Conservation (phyloP, 306 rosid genomes). For the Lagenaria siceraria region DNA sequence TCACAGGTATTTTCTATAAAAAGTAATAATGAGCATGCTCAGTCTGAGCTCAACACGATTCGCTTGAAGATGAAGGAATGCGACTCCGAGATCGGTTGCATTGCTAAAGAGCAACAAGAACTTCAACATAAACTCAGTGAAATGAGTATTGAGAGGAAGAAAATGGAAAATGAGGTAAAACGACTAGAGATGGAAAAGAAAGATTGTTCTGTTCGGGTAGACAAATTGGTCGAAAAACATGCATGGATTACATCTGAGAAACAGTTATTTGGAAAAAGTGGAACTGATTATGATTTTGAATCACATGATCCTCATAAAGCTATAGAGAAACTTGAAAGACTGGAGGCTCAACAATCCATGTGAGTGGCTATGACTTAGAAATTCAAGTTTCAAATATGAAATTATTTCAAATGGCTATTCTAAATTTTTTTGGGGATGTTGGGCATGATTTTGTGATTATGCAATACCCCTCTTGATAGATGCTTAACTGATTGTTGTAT, state of each 20-base stretch:
- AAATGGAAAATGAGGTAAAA: constrained; percentile 94
- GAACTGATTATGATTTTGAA: constrained; percentile 85
- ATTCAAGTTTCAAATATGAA: neutral
- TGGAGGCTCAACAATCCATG: constrained; percentile 88
- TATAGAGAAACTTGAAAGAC: constrained; percentile 56
- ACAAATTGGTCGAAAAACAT: constrained; percentile 76
- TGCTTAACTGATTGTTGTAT: neutral
- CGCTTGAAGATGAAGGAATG: constrained; percentile 80
- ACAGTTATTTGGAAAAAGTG: constrained; percentile 71
- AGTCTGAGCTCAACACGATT: constrained; percentile 41
- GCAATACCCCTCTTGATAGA: neutral
- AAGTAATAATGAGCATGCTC: constrained; percentile 47
- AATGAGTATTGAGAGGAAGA: constrained; percentile 75
- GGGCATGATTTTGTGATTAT: neutral
- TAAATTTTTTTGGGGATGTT: neutral
- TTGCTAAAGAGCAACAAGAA: constrained; percentile 52
- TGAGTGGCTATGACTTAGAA: constrained; percentile 15
- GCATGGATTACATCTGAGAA: constrained; percentile 92
- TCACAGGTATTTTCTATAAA: constrained; percentile 60
- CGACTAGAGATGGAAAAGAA: constrained; percentile 76
- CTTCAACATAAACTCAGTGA: constrained; percentile 71
- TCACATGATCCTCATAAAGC: constrained; percentile 58
- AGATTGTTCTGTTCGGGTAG: constrained; percentile 77
- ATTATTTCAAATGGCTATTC: neutral
- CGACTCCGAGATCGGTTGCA: constrained; percentile 57